A percentile compares a stretch with the other conserved stretches of the same genome.
These are phyloP conservation scores for Microcyclosporella mali DNA, from an alignment of 2,329 filamentous ascomycete species.

Conservation along the genomic window DNA sequence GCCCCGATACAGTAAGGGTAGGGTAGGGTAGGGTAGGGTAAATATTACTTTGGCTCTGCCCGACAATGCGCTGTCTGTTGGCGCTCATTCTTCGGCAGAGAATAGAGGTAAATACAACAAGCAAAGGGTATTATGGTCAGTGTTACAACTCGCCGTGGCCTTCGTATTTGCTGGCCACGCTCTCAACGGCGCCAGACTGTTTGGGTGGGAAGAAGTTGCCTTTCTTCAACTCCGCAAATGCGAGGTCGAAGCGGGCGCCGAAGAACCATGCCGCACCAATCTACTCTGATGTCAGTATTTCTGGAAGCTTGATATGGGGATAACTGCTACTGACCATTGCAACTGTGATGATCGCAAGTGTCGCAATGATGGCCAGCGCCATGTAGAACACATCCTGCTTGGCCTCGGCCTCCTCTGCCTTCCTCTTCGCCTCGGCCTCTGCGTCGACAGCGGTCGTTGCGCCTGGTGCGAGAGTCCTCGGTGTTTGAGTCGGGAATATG, in stretches of 20 bases:
- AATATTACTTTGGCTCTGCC: not conserved
- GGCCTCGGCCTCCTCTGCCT: conserved; percentile 47
- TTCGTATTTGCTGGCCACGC: conserved; percentile 16
- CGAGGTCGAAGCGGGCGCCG: conserved; percentile 75
- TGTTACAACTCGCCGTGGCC: conserved; percentile 25
- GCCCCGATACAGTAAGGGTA: not conserved
- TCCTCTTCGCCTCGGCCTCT: conserved; percentile 52
- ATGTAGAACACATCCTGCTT: conserved; percentile 57
- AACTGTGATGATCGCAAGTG: conserved; percentile 64
- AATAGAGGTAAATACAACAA: not conserved
- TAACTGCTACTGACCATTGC: conserved; percentile 63
- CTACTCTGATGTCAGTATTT: conserved; percentile 41
- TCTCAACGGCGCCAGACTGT: conserved; percentile 8
- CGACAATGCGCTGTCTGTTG: not conserved
- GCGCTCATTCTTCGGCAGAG: not conserved
- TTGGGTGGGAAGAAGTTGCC: conserved; percentile 32
- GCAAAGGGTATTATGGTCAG: conserved; percentile 1
- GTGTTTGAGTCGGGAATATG: conserved; percentile 79
- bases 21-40: too few relatives aligned
- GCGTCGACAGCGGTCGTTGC: conserved; percentile 32
- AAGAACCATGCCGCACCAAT: conserved; percentile 70
- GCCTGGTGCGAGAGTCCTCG: conserved; percentile 44
- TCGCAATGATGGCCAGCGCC: conserved; percentile 57
- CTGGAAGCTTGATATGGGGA: not conserved
- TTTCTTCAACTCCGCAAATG: conserved; percentile 50